Conservation (phyloP, 1,284 basidiomycete species). For the Cystobasidium pallidum region DNA sequence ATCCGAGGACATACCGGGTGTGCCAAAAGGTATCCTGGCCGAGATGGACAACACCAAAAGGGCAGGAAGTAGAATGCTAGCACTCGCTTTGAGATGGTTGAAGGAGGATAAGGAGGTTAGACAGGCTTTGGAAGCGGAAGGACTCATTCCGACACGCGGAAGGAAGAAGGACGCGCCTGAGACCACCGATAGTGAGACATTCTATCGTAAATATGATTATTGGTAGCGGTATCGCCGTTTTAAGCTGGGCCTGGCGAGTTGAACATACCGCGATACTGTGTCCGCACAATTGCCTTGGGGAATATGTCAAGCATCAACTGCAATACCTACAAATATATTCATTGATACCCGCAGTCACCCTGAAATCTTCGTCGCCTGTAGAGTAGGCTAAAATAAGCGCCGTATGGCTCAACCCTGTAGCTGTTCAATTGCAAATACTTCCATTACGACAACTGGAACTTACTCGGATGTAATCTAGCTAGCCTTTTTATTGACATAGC, state of each 20-base stretch:
- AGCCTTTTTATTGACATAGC: too few species aligned
- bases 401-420: conserved; percentile 14
- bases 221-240: background rate
- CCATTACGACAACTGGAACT: too few species aligned
- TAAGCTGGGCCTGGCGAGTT: too few species aligned
- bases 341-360: background rate
- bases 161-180: conserved; percentile 67
- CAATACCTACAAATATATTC: background rate
- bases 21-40: conserved; percentile 47
- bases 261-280: too few species aligned
- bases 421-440: background rate
- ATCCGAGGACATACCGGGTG: conserved; percentile 35
- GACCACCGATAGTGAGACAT: conserved; percentile 74
- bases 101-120: conserved; percentile 72
- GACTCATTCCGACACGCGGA: conserved; percentile 55
- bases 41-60: conserved; percentile 51
- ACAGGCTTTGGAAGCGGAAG: conserved; percentile 64
- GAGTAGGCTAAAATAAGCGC: too few species aligned
- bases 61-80: conserved; percentile 65
- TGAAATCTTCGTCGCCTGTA: too few species aligned
- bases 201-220: conserved; percentile 74
- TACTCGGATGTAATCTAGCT: too few species aligned
- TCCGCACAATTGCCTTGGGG: too few species aligned
- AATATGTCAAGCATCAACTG: conserved; percentile 20
- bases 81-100: conserved; percentile 79